Evolutionary conservation across 345 rosid genomes (phyloP).

Genomic region (Eucalyptus viminalis): DNA sequence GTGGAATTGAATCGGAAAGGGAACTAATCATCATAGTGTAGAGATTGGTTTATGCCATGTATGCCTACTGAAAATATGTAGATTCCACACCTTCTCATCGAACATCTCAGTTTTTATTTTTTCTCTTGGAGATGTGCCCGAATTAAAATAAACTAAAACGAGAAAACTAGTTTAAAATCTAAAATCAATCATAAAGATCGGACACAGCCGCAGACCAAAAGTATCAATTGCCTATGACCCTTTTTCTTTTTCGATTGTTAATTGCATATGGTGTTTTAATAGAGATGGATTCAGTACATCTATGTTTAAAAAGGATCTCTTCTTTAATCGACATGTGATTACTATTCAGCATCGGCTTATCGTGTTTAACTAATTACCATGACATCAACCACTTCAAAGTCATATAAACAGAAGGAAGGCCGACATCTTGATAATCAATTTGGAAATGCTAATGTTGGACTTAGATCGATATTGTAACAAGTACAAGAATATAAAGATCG

Average conservation of each 20-base stretch:
- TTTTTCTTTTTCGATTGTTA: neutral
- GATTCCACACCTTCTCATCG: neutral
- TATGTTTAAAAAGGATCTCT: neutral
- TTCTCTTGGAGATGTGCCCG: neutral
- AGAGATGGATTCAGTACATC: neutral
- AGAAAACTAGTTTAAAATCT: neutral
- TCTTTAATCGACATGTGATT: neutral
- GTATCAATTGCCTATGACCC: neutral
- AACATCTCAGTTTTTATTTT: neutral
- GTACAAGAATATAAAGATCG: neutral
- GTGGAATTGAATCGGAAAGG: neutral
- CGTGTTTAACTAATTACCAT: neutral
- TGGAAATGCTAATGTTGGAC: neutral
- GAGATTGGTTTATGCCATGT: neutral
- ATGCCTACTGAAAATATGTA: neutral
- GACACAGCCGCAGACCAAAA: neutral
- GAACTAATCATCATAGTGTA: neutral
- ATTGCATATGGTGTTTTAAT: neutral
- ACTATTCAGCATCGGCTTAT: neutral
- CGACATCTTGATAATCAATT: neutral
- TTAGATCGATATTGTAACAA: neutral
- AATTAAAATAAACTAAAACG: neutral
- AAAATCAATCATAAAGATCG: neutral
- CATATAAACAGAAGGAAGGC: neutral
- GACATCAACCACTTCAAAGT: neutral